Evolutionary conservation across 2,329 filamentous ascomycete species (phyloP), one percentile per base, ranked within the genome.

Genomic region (Sordariomycetes sp.): DNA sequence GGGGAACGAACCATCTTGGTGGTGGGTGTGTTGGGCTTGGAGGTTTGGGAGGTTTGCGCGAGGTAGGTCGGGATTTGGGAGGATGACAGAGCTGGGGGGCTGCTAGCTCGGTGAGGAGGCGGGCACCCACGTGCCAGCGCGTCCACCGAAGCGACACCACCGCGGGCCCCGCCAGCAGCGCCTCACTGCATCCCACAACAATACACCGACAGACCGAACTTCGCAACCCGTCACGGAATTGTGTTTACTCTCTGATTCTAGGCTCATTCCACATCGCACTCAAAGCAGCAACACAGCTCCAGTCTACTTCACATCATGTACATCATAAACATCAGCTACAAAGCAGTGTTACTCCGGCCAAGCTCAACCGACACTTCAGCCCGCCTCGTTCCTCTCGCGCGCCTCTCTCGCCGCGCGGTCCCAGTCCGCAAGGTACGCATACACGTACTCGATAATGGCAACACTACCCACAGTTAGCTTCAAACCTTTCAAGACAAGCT

Each of bases 361-460:
- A 24, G 45, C 17, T 48, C 39, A 22, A 12, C 45, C 20, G 8
- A 3, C 45, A 24, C 13, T n/a, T 69, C 63, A 78, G 48, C 71
- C 74, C 42, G 71, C 69, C 3, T 71, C 72, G 57, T 81, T 82
- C 59, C 79, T 71, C 55, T 66, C 62, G 54, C 78, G 77, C 2
- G 79, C 79, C 61, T 83, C 80, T 10, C 66, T 69, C 1, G 75
- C 79, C 1, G 78, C 77, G 54, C 70, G 67, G 52, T 80, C 67
- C 79, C 79, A 82, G 62, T 82, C 74, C 8, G 73, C 77, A n/a
- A 67, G 64, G 58, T 73, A 70, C 2, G 80, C 71, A 53, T 78
- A 82, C 28, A 68, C 68, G 60, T 79, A 82, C 62, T 83, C 80
- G 20, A 80, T 74, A 6, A 68, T n/a, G 0, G 75, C 70, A 15